Percentiles rank a stretch among this genome's conserved stretches.
phyloP scores from a whole-genome alignment of 2,329 filamentous ascomycete species.

The Pleurostoma richardsiae region DNA sequence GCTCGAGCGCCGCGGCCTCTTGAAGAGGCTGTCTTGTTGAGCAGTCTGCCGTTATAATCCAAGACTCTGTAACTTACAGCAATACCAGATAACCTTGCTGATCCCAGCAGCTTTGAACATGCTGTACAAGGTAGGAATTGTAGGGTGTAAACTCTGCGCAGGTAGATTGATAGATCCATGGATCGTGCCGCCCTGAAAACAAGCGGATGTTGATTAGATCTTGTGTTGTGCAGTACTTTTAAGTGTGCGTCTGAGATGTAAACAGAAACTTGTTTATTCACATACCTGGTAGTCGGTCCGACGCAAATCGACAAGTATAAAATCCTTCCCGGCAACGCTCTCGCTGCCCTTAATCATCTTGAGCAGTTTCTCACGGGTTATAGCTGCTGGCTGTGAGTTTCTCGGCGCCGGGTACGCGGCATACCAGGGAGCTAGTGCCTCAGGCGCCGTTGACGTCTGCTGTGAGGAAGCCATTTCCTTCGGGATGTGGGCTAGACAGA shows the following conservation, averaged over 20 bases:
- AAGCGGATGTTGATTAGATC: too few relatives aligned
- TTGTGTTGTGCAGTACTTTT: too few relatives aligned
- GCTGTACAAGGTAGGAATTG: conserved; percentile 33
- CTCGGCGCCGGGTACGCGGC: conserved; percentile 4
- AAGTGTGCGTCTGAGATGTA: too few relatives aligned
- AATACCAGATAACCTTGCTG: conserved; percentile 40
- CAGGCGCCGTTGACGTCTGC: too few relatives aligned
- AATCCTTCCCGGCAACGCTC: conserved; percentile 14
- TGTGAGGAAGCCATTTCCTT: too few relatives aligned
- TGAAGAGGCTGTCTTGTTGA: conserved; percentile 52
- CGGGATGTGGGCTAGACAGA: too few relatives aligned
- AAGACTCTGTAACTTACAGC: conserved; percentile 33
- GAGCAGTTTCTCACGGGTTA: background rate
- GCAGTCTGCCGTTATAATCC: too few relatives aligned
- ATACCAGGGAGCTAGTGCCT: conserved; percentile 5
- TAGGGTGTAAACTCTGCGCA: conserved; percentile 38
- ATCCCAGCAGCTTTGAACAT: conserved; percentile 35
- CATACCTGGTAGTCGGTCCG: conserved; percentile 34
- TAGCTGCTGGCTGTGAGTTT: background rate
- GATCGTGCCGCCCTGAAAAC: conserved; percentile 48
- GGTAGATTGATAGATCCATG: conserved; percentile 46
- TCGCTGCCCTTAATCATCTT: background rate
- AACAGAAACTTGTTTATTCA: too few relatives aligned
- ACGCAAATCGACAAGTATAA: conserved; percentile 32
- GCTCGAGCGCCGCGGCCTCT: conserved; percentile 47